Evolutionary conservation across 495 filamentous ascomycete species (phyloP).

Genomic region (Cercophora sp.): DNA sequence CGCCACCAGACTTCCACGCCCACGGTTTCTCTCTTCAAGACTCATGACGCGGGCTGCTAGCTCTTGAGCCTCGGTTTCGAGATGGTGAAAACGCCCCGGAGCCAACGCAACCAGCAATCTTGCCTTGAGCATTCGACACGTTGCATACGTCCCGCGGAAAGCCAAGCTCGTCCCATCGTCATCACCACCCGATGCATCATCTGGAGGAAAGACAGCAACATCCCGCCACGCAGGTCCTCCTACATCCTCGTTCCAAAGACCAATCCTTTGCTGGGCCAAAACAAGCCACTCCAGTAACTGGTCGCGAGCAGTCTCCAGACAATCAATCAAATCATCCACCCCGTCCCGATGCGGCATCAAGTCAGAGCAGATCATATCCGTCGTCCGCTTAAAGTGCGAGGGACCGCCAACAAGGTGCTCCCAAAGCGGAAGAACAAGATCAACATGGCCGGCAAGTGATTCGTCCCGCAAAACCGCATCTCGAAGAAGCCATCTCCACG

Average conservation of each 20-base stretch:
- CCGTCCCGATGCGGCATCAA: not conserved
- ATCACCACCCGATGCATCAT: not conserved
- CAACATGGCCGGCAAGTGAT: constrained; percentile 21
- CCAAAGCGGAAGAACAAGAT: constrained; percentile 27
- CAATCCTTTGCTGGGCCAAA: not conserved
- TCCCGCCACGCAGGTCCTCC: not conserved
- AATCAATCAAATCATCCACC: constrained; percentile 1
- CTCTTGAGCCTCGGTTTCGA: constrained; percentile 11
- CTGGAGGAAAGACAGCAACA: not conserved
- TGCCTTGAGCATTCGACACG: constrained; percentile 12
- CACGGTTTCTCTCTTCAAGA: not conserved
- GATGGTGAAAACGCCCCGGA: constrained; percentile 2
- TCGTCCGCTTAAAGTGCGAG: constrained; percentile 15
- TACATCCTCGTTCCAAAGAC: not conserved
- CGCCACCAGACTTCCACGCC: not conserved
- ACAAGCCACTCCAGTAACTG: not conserved
- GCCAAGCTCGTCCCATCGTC: constrained; percentile 1
- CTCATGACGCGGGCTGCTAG: constrained; percentile 1
- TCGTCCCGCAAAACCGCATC: constrained; percentile 17
- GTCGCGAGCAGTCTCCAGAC: not conserved
- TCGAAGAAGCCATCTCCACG: constrained; percentile 28
- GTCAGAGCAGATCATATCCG: constrained; percentile 9
- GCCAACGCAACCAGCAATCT: constrained; percentile 11
- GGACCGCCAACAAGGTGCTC: constrained; percentile 17
- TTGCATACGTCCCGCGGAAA: constrained; percentile 11